These are phyloP conservation scores for Arxiozyma heterogenica DNA, from an alignment of 1,139 yeast species.

Conservation along the genomic window DNA sequence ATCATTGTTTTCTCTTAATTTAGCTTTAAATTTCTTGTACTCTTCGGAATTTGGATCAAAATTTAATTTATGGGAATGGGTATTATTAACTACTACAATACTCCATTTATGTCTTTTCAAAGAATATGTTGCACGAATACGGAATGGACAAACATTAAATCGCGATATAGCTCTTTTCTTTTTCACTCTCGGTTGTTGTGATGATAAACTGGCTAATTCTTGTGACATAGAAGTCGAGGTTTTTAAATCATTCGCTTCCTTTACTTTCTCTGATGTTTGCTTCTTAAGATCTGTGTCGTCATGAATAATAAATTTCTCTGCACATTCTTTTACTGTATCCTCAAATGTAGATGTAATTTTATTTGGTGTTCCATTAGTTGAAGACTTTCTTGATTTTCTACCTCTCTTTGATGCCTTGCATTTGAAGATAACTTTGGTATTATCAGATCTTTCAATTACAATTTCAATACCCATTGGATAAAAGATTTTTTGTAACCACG, in stretches of 20 bases:
- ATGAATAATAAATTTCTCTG: slow-evolving; percentile 1
- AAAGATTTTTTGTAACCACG: slow-evolving; percentile 51
- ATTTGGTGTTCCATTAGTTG: not conserved
- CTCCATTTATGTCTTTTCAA: slow-evolving; percentile 50
- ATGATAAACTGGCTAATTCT: not conserved
- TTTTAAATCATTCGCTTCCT: not conserved
- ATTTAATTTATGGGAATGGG: slow-evolving; percentile 35
- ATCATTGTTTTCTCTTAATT: slow-evolving; percentile 23
- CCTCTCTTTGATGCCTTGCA: slow-evolving; percentile 42
- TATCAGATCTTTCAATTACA: slow-evolving; percentile 65
- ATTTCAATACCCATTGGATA: slow-evolving; percentile 46
- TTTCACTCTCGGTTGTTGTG: slow-evolving; percentile 9
- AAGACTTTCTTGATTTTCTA: slow-evolving; percentile 15
- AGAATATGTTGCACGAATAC: slow-evolving; percentile 59
- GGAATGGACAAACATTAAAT: slow-evolving; percentile 50
- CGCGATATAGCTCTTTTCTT: slow-evolving; percentile 29
- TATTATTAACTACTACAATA: slow-evolving; percentile 49
- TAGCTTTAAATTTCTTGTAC: slow-evolving; percentile 29
- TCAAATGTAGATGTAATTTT: slow-evolving; percentile 1
- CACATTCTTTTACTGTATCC: slow-evolving; percentile 3
- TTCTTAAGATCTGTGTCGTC: not conserved
- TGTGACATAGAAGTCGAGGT: not conserved
- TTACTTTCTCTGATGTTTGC: not conserved
- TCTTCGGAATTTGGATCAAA: slow-evolving; percentile 30
- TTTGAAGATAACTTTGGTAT: slow-evolving; percentile 57